phyloP scores from a whole-genome alignment of 2,329 filamentous ascomycete genomes.

The Penicillium sp. region DNA sequence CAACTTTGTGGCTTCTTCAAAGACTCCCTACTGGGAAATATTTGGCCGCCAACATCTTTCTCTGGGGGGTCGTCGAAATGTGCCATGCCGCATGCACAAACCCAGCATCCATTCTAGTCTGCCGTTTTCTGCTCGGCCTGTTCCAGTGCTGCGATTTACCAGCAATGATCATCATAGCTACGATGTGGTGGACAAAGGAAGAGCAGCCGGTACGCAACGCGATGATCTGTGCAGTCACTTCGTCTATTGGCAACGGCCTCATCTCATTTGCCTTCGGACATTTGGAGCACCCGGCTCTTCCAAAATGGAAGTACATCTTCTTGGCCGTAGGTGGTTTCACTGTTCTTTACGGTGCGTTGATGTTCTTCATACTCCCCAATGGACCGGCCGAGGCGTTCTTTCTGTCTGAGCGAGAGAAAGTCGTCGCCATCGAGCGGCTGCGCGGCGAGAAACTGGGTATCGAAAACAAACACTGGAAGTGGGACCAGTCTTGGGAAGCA shows the following conservation, averaged over 20 bases:
- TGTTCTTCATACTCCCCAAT: constrained; percentile 54
- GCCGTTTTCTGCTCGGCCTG: constrained; percentile 24
- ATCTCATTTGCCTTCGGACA: neutral
- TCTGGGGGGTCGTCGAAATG: constrained; percentile 19
- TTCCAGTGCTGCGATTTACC: constrained; percentile 23
- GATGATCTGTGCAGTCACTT: constrained; percentile 5
- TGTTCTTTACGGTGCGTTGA: constrained; percentile 45
- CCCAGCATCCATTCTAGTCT: constrained; percentile 6
- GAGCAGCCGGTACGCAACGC: constrained; percentile 28
- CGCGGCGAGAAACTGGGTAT: constrained; percentile 55
- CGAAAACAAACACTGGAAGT: constrained; percentile 50
- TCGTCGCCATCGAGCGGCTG: constrained; percentile 55
- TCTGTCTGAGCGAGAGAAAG: constrained; percentile 60
- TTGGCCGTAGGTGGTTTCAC: constrained; percentile 20
- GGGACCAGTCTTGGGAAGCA: constrained; percentile 49
- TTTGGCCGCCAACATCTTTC: constrained; percentile 16
- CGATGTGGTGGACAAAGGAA: constrained; percentile 29
- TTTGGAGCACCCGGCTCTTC: neutral
- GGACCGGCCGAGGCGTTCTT: constrained; percentile 64
- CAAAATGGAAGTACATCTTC: constrained; percentile 19
- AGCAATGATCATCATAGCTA: constrained; percentile 3
- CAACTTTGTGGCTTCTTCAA: constrained; percentile 14
- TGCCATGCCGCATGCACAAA: constrained; percentile 13
- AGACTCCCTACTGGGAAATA: constrained; percentile 19
- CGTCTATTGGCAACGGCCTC: constrained; percentile 2